Evolutionary conservation across 2,329 filamentous ascomycete genomes (phyloP), one percentile per base, ranked within the genome.

Genomic region (Alternaria arbusti): DNA sequence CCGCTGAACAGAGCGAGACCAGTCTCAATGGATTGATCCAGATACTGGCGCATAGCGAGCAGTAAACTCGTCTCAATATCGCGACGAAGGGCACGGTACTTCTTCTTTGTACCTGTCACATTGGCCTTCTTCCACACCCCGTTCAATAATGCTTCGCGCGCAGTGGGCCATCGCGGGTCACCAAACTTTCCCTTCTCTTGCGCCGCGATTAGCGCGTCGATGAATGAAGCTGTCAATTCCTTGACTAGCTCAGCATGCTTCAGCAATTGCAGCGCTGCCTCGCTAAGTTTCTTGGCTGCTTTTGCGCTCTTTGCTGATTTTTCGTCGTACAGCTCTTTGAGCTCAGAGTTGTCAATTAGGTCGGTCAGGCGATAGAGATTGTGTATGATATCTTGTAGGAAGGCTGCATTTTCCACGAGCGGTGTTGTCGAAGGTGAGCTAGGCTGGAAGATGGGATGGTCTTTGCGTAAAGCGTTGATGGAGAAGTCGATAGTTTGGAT

Each of bases 41-140:
- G 63, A 58, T 74, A 74, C 59, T 74, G 70, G 54, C 74, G 65
- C 57, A 77, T 63, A n/a, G 72, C 71, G 22, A 74, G 52, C 28
- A 76, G 40, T 15, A 77, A 64, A 25, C 68, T 62, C 25, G 67
- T 68, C 32, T 77, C 72, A 12, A 75, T 65, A n/a, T 77, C 73
- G 36, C 63, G 64, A 23, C 72, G 64, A 3, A 76, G 49, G 6
- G 64, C 49, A 8, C 68, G 54, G 17, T 75, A 54, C 54, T 69
- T 74, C 67, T 75, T 75, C 65, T 74, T 73, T 20, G 69, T 52
- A 8, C 54, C 65, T 7, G 68, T 72, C 51, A 76, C 62, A n/a
- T 75, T 69, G 54, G 72, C 71, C 61, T 76, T 71, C 52, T 74
- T 76, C 72, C 70, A 71, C 60, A 55, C 82, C 2, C 62, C 65